Percentiles rank a stretch among this genome's conserved stretches.
Conservation (phyloP, 495 filamentous ascomycete genomes). For the Evernia prunastri region DNA sequence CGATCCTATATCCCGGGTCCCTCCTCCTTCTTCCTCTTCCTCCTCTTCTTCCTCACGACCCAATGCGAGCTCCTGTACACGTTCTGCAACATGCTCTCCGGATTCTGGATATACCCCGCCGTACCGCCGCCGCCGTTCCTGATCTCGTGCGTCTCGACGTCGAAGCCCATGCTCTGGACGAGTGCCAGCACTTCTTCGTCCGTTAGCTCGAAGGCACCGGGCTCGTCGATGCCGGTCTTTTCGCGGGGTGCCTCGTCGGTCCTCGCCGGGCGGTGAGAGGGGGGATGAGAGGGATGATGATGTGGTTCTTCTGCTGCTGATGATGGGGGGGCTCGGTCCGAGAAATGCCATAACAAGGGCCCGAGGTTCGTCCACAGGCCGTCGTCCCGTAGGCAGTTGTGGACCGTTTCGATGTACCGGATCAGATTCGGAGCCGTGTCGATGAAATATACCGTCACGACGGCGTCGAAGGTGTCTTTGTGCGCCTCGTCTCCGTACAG, state of each 20-base stretch:
- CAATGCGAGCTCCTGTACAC: slow-evolving; percentile 72
- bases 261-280: slow-evolving; percentile 16
- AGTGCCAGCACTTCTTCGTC: slow-evolving; percentile 78
- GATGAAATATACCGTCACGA: slow-evolving; percentile 89
- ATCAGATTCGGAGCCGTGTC: slow-evolving; percentile 94
- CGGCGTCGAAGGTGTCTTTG: slow-evolving; percentile 63
- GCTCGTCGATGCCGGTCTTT: slow-evolving; percentile 58
- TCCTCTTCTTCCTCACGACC: slow-evolving; percentile 81
- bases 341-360: slow-evolving; percentile 87
- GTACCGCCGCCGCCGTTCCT: slow-evolving; percentile 42
- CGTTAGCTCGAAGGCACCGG: slow-evolving; percentile 78
- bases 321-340: too few relatives aligned
- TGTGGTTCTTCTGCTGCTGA: too few relatives aligned
- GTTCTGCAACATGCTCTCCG: slow-evolving; percentile 75
- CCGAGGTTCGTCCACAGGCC: slow-evolving; percentile 87
- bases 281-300: too few relatives aligned
- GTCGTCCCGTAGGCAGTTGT: slow-evolving; percentile 65
- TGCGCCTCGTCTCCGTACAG: slow-evolving; percentile 59
- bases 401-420: slow-evolving; percentile 76
- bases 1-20: slow-evolving; percentile 11
- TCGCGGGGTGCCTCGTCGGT: slow-evolving; percentile 7
- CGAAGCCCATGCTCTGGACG: slow-evolving; percentile 71
- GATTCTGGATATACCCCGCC: slow-evolving; percentile 79
- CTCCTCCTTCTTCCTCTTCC: too few relatives aligned
- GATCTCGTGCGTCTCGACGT: slow-evolving; percentile 36